Percentiles rank a stretch among this genome's conserved stretches.
Conservation (phyloP, 139 green algal species). For the Diplosphaera chodatii region DNA sequence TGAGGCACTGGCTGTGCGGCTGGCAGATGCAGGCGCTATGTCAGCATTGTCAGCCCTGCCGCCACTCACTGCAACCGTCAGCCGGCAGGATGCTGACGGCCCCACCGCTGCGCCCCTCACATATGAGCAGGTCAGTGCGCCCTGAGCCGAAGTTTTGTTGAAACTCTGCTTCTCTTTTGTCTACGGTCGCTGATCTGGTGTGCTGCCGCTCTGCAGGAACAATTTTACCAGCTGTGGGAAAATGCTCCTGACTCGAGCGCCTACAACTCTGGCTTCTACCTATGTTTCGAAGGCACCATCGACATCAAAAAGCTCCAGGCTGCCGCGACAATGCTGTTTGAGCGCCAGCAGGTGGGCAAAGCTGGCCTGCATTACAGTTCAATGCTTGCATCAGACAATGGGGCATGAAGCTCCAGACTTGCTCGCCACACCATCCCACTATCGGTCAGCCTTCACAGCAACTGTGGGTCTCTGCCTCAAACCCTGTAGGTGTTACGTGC, state of each 20-base stretch:
- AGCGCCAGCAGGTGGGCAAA: conserved; percentile 3
- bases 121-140: not conserved
- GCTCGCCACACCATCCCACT: too few relatives aligned
- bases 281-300: not conserved
- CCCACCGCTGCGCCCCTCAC: not conserved
- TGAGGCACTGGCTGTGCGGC: conserved; percentile 1
- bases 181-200: too few relatives aligned
- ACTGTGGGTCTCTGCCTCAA: too few relatives aligned
- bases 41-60: not conserved
- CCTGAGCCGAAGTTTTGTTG: too few relatives aligned
- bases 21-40: not conserved
- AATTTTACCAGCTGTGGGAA: conserved; percentile 3
- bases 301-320: not conserved
- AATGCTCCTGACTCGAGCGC: not conserved
- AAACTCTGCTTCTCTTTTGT: too few relatives aligned
- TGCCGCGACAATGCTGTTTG: not conserved
- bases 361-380: too few relatives aligned
- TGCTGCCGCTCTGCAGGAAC: conserved; percentile 1
- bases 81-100: too few relatives aligned
- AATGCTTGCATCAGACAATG: too few relatives aligned
- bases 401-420: too few relatives aligned
- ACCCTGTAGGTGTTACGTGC: not conserved
- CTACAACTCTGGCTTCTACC: not conserved
- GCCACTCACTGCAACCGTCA: not conserved
- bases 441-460: too few relatives aligned